Conservation (phyloP, 2,329 filamentous ascomycete genomes). For the Apiospora koreana region DNA sequence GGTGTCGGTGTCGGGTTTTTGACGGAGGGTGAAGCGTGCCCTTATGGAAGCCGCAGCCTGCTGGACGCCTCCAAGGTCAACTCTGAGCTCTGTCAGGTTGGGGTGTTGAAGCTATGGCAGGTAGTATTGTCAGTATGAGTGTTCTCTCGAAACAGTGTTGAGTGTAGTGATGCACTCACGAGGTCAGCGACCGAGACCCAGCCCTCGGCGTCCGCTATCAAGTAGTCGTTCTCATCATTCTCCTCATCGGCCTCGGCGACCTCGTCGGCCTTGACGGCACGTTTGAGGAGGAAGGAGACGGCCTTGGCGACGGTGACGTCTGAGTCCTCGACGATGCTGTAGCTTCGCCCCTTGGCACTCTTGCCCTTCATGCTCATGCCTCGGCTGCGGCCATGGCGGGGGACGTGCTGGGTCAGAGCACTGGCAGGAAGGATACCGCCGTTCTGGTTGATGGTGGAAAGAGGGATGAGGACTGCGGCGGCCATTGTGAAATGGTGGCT, state of each 20-base stretch:
- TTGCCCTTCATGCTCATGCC: constrained; percentile 41
- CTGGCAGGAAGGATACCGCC: constrained; percentile 38
- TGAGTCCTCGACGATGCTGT: constrained; percentile 42
- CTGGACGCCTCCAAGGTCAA: constrained; percentile 38
- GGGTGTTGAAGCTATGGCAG: constrained; percentile 35
- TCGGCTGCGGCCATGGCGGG: constrained; percentile 40
- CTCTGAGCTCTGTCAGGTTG: constrained; percentile 35
- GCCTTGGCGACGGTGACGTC: constrained; percentile 43
- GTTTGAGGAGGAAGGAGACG: constrained; percentile 42
- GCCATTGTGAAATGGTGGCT: constrained; percentile 28
- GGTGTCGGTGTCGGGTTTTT: constrained; percentile 24
- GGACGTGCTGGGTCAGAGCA: constrained; percentile 34
- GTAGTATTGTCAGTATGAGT: constrained; percentile 12
- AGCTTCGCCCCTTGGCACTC: constrained; percentile 35
- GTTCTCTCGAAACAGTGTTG: neutral
- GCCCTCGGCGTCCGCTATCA: constrained; percentile 40
- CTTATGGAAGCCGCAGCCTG: constrained; percentile 37
- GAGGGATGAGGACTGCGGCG: constrained; percentile 35
- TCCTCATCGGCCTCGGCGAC: constrained; percentile 29
- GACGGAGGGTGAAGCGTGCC: constrained; percentile 37
- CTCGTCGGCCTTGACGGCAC: constrained; percentile 37
- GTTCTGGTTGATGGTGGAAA: constrained; percentile 36
- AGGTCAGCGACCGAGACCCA: constrained; percentile 42
- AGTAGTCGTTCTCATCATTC: constrained; percentile 28
- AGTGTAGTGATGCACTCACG: constrained; percentile 30